Evolutionary conservation across 108 stramenopile species (phyloP).

Genomic region (Nitzschia inconspicua): DNA sequence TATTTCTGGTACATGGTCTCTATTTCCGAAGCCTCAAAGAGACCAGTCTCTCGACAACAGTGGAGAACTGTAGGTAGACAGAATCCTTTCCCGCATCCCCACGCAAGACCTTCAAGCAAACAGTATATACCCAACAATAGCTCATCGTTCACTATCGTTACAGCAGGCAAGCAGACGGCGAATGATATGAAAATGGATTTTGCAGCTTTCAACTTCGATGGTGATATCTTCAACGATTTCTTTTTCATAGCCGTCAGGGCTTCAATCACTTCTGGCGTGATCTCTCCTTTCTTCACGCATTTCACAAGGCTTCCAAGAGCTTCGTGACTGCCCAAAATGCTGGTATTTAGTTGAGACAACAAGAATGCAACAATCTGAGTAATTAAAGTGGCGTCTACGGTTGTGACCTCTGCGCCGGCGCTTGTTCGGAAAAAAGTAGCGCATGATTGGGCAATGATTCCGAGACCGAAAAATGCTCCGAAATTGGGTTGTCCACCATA

Average conservation of each 20-base stretch:
- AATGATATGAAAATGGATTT: conserved; percentile 45
- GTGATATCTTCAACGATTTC: conserved; percentile 12
- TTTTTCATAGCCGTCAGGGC: conserved; percentile 19
- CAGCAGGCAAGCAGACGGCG: conserved; percentile 35
- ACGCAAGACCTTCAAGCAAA: conserved; percentile 51
- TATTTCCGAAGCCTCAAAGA: conserved; percentile 32
- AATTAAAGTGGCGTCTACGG: neutral
- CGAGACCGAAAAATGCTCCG: conserved; percentile 56
- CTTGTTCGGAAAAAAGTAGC: conserved; percentile 11
- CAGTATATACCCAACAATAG: conserved; percentile 34
- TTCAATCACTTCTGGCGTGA: conserved; percentile 26
- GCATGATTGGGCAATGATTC: conserved; percentile 46
- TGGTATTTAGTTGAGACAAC: conserved; percentile 29
- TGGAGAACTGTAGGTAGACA: conserved; percentile 36
- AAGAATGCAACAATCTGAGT: conserved; percentile 29
- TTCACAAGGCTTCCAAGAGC: conserved; percentile 27
- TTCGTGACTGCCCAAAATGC: conserved; percentile 22
- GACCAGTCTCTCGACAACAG: conserved; percentile 17
- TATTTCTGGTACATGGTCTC: conserved; percentile 23
- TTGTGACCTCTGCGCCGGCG: conserved; percentile 1
- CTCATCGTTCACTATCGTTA: conserved; percentile 35
- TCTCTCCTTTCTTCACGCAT: conserved; percentile 30
- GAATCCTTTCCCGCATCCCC: conserved; percentile 66
- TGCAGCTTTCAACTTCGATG: conserved; percentile 22
- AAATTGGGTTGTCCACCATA: conserved; percentile 35